Conservation (phyloP, 2,329 filamentous ascomycete genomes). For the Nakataea oryzae region DNA sequence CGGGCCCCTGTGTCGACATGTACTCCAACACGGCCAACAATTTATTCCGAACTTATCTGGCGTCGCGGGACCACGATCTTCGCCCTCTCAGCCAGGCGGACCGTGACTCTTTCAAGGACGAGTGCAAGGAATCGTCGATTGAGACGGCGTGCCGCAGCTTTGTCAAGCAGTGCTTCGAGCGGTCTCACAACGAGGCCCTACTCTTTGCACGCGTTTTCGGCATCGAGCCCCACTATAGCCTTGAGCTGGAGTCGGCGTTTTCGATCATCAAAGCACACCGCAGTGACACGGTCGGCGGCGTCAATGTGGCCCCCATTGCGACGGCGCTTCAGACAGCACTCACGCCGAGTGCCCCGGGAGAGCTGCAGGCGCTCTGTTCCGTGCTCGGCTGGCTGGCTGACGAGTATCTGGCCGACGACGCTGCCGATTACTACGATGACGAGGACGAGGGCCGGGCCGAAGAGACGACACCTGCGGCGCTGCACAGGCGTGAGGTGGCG, state of each 20-base stretch:
- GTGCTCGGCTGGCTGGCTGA: conserved; percentile 47
- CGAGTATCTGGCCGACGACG: conserved; percentile 44
- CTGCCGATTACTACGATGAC: conserved; percentile 41
- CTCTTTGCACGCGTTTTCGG: conserved; percentile 46
- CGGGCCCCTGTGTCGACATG: conserved; percentile 34
- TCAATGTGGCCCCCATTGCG: conserved; percentile 28
- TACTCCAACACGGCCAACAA: conserved; percentile 44
- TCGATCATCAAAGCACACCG: conserved; percentile 33
- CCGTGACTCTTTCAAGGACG: conserved; percentile 41
- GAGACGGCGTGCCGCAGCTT: conserved; percentile 48
- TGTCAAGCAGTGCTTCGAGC: conserved; percentile 50
- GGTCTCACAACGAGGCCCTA: conserved; percentile 41
- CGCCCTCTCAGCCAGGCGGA: conserved; percentile 42
- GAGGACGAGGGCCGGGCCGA: neutral
- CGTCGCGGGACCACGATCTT: conserved; percentile 41
- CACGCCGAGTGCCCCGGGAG: conserved; percentile 30
- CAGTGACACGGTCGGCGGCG: conserved; percentile 40
- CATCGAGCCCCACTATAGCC: conserved; percentile 37
- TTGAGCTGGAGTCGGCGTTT: conserved; percentile 1
- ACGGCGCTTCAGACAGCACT: neutral
- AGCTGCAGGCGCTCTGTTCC: conserved; percentile 40
- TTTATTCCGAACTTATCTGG: conserved; percentile 42
- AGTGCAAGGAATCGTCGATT: conserved; percentile 34
- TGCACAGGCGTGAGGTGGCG: conserved; percentile 45
- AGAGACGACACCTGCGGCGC: conserved; percentile 30